These are phyloP conservation scores for Nitzschia palea DNA, from an alignment of 108 stramenopile genomes.

Conservation along the genomic window DNA sequence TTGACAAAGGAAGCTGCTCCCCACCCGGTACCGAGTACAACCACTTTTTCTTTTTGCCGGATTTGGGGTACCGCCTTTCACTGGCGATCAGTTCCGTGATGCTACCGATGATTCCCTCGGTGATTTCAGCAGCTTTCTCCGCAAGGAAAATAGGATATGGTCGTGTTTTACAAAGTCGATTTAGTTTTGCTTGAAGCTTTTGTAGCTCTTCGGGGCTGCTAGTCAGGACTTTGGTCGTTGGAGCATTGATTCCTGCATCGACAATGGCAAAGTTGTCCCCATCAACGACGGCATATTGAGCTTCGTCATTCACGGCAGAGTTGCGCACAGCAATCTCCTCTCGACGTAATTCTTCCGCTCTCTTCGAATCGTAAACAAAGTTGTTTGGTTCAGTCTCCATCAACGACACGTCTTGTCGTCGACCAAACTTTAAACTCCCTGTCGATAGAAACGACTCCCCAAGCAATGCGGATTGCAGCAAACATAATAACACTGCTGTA, in stretches of 20 bases:
- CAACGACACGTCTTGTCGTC: no score
- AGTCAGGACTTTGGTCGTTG: background rate
- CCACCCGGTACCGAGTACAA: constrained; percentile 94
- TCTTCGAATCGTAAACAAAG: constrained; percentile 3
- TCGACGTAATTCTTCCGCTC: constrained; percentile 44
- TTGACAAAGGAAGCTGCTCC: constrained; percentile 89
- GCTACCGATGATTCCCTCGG: constrained; percentile 48
- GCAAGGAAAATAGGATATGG: constrained; percentile 83
- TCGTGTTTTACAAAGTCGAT: constrained; percentile 60
- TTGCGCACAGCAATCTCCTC: constrained; percentile 50
- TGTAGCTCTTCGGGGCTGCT: background rate
- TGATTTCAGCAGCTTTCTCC: constrained; percentile 74
- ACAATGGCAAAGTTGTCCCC: constrained; percentile 19
- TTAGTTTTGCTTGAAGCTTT: constrained; percentile 35
- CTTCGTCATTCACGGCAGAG: constrained; percentile 45
- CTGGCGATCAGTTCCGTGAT: background rate
- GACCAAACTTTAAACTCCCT: no score
- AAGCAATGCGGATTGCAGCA: no score
- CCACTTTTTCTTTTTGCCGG: constrained; percentile 66
- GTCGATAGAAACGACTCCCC: no score
- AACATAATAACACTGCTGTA: no score
- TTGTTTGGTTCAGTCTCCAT: no score
- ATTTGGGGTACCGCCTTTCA: background rate
- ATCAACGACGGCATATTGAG: constrained; percentile 39
- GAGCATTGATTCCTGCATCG: background rate